Evolutionary conservation across 345 rosid genomes (phyloP), one percentile per base, ranked within the genome.

Genomic region (Firmiana major): DNA sequence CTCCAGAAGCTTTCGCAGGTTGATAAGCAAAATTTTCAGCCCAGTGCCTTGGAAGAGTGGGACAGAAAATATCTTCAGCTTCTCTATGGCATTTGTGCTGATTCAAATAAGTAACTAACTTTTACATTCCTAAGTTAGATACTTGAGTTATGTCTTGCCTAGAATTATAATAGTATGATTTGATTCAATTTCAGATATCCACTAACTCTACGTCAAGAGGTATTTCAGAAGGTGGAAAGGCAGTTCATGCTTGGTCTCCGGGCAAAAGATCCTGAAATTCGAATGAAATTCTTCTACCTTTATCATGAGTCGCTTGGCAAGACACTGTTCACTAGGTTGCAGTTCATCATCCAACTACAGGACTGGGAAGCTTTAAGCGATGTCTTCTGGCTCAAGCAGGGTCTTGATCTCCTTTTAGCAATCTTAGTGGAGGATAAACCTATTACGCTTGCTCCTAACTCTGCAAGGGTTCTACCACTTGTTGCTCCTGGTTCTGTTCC

Each of bases 361-460:
- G 97, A 96, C 36, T 96, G 99, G 99, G 98, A 96, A 88, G 97
- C 99, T 84, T 79, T 93, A 82, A 92, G 95, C 78, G 97, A 96
- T 84, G 99, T 96, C 78, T 96, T 96, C 85, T 96, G 99, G 99
- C 95, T 96, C 79, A 96, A 96, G 85, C 99, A 96, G 76, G 98
- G 99, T 60, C 97, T 96, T 79, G 99, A 96, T 90, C 94, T 96
- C 81, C 94, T 96, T 77, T 86, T 96, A 63, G 97, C 99, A 58
- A 88, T 93, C 75, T 84, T 96, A 77, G 97, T 91, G 26, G 95
- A 90, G 87, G 89, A 91, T 78, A 90, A 92, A 81, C 91, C 97
- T 60, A 96, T 96, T 77, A 96, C 94, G 42, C 90, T 96, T 78
- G 99, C 98, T 73, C 93, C 99, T 82, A 93, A 96, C 85, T 91